A percentile compares a stretch with the other conserved stretches of the same genome.
Evolutionary conservation across 495 filamentous ascomycete genomes (phyloP).

Genomic region (Hypoxylon crocopeplum): DNA sequence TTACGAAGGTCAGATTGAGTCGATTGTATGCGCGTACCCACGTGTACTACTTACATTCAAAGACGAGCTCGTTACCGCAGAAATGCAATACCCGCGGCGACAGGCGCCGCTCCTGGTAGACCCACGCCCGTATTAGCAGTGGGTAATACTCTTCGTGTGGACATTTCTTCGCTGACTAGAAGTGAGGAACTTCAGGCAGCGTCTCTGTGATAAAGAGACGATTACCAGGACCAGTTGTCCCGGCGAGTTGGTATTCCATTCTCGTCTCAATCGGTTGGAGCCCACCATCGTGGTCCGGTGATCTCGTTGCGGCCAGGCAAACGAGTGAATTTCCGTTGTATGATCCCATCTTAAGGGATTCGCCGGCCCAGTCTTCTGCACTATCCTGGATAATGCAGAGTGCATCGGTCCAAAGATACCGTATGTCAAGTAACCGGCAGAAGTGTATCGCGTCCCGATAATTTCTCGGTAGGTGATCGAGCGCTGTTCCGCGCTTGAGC

Average conservation of each 20-base stretch:
- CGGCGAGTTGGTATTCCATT: neutral
- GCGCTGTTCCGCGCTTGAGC: neutral
- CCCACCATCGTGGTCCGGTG: neutral
- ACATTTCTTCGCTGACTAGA: neutral
- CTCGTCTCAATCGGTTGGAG: neutral
- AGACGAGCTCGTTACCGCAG: neutral
- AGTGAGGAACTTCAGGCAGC: neutral
- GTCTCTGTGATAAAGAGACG: neutral
- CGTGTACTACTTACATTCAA: neutral
- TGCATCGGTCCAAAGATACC: neutral
- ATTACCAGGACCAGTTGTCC: neutral
- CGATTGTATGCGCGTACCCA: slow-evolving; percentile 1
- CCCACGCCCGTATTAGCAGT: neutral
- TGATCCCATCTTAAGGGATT: neutral
- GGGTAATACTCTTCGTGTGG: neutral
- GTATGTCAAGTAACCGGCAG: neutral
- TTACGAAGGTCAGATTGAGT: neutral
- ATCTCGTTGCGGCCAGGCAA: neutral
- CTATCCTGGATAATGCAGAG: neutral
- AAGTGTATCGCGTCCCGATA: neutral
- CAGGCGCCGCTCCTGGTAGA: neutral
- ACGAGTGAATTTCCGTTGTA: neutral
- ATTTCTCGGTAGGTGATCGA: neutral
- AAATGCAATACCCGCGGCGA: slow-evolving; percentile 1
- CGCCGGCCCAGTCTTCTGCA: neutral